Base-by-base conservation (phyloP, 768 basidiomycete species). In the Hygrocybe punicea region DNA sequence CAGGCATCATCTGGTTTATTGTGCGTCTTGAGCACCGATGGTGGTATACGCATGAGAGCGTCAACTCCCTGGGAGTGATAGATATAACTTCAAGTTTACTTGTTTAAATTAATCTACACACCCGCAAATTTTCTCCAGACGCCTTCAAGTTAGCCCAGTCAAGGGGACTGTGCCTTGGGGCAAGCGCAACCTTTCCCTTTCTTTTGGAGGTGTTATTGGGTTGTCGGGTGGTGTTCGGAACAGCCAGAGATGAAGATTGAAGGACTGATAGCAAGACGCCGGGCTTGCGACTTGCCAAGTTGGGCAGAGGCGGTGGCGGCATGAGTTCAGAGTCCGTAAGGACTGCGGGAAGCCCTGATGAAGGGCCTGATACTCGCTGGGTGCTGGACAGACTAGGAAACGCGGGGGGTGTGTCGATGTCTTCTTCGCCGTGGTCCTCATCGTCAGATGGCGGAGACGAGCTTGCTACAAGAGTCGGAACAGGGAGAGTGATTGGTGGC, bases 61-160 rank as follows among this genome's bases (percentile, higher is more conserved):
- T 86, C 84, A 5, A 89, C 84, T 13, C 92, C 90, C 91, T 93
- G 67, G 42, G 47, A 42, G 29, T 10, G 39, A n/a, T 34, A n/a
- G 52, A 50, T 58, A 37, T 42, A 50, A 34, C 55, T 36, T 4
- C 42, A 58, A 40, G 48, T 65, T 63, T 60, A 48, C 60, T n/a
- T 37, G n/a, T 40, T 34, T 47, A 37, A 52, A 25, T 16, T 4
- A 53, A 39, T 33, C 35, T 19, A 72, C 82, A 56, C 63, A 94
- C 93, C 53, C 91, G 75, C 6, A 98, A 71, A 77, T 97, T 86
- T 53, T 74, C 66, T 1, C 94, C 94, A 5, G 87, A 92, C 3
- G 83, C 74, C 70, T 95, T 94, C 57, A 97, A 73, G 46, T 80
- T 84, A 1, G 93, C 94, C 96, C 96, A 99, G 71, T 99, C 97